Conservation (phyloP, 768 basidiomycete species). For the Coprinopsis cinerea region DNA sequence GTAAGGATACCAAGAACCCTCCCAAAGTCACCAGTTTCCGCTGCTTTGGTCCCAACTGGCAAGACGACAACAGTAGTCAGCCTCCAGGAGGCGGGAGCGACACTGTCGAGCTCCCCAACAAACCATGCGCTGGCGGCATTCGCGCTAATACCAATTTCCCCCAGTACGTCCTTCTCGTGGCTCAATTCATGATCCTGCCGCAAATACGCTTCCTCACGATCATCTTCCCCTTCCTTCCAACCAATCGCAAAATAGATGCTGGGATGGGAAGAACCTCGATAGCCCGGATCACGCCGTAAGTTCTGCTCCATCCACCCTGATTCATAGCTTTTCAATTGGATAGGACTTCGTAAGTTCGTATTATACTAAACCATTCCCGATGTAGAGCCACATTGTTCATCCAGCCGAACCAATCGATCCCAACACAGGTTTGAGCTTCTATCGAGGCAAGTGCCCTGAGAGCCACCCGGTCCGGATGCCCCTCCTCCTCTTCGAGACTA, state of each 20-base stretch:
- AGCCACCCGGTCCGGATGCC: slow-evolving; percentile 12
- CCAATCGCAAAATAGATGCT: slow-evolving; percentile 3
- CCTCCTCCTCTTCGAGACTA: slow-evolving; percentile 10
- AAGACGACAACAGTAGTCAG: slow-evolving; percentile 3
- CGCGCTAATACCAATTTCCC: slow-evolving; percentile 11
- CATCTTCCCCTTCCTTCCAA: neutral
- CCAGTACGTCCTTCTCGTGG: slow-evolving; percentile 2
- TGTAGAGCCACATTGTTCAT: slow-evolving; percentile 8
- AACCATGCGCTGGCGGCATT: slow-evolving; percentile 4
- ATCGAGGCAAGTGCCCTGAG: slow-evolving; percentile 8
- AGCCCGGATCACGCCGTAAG: slow-evolving; percentile 8
- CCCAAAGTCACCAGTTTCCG: slow-evolving; percentile 11
- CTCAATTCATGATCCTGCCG: neutral
- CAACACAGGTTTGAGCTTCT: slow-evolving; percentile 4
- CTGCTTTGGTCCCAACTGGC: slow-evolving; percentile 8
- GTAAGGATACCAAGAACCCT: neutral
- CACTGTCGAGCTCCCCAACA: slow-evolving; percentile 3
- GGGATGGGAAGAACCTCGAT: slow-evolving; percentile 9
- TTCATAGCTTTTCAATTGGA: neutral
- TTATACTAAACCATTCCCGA: neutral
- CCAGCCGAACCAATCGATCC: slow-evolving; percentile 6
- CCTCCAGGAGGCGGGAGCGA: slow-evolving; percentile 9
- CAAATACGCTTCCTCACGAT: neutral
- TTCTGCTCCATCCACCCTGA: neutral
- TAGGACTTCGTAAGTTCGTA: too few species aligned